Evolutionary conservation across 352 stramenopile species (phyloP).

Genomic region (Phytophthora litchii): DNA sequence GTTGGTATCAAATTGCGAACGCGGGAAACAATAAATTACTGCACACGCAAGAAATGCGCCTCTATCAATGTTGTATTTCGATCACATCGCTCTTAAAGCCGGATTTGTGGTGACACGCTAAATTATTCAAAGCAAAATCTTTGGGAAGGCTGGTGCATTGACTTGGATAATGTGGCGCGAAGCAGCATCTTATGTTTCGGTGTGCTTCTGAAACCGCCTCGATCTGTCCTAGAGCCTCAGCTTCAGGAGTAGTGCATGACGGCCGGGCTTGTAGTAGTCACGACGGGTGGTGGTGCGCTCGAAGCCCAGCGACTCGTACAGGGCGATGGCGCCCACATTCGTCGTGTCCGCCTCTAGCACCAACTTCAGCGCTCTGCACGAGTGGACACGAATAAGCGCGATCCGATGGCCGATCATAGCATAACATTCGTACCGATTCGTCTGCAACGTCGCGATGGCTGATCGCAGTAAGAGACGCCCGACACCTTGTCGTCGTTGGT

Average conservation of each 20-base stretch:
- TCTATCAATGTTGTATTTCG: too few relatives aligned
- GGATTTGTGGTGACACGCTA: too few relatives aligned
- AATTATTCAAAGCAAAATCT: too few relatives aligned
- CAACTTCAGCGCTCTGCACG: conserved; percentile 25
- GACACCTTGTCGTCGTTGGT: conserved; percentile 36
- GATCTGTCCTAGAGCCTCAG: conserved; percentile 25
- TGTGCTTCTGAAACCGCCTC: too few relatives aligned
- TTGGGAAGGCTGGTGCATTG: too few relatives aligned
- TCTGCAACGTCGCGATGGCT: conserved; percentile 37
- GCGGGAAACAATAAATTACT: too few relatives aligned
- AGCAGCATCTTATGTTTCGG: too few relatives aligned
- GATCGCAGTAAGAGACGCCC: conserved; percentile 38
- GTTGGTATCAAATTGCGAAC: neutral
- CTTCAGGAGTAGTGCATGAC: conserved; percentile 50
- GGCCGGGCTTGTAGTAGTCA: conserved; percentile 53
- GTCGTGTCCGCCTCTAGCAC: conserved; percentile 41
- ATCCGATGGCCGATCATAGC: neutral
- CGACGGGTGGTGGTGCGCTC: conserved; percentile 21
- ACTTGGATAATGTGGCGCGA: too few relatives aligned
- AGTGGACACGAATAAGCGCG: neutral
- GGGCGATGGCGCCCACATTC: conserved; percentile 37
- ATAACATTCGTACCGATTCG: conserved; percentile 26
- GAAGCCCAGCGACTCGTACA: conserved; percentile 54
- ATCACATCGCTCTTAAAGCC: too few relatives aligned
- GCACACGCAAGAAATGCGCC: too few relatives aligned